These are phyloP conservation scores for Penicillium coffeae DNA, from an alignment of 495 filamentous ascomycete species.

Conservation along the genomic window DNA sequence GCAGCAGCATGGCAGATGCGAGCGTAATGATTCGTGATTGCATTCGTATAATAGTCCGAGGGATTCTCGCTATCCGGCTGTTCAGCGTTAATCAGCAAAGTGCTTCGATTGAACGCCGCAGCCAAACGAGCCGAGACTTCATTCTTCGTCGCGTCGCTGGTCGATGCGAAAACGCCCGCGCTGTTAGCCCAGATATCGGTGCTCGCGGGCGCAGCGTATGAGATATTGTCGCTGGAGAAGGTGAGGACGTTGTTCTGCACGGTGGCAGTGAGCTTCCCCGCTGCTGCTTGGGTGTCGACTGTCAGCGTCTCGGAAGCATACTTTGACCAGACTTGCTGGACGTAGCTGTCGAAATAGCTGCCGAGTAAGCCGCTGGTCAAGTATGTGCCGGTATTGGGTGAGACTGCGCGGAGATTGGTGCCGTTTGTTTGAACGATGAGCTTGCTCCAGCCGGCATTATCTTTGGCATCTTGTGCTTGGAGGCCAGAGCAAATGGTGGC, in stretches of 20 bases:
- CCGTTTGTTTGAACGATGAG: constrained; percentile 54
- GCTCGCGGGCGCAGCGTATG: constrained; percentile 55
- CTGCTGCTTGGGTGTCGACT: constrained; percentile 60
- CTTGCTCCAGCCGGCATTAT: constrained; percentile 59
- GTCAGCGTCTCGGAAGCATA: constrained; percentile 49
- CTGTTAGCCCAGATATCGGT: constrained; percentile 68
- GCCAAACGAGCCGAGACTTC: constrained; percentile 62
- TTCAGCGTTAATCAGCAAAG: constrained; percentile 45
- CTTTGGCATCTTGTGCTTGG: constrained; percentile 45
- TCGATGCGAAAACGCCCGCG: constrained; percentile 61
- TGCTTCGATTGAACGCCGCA: constrained; percentile 66
- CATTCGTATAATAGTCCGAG: constrained; percentile 48
- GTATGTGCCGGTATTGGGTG: constrained; percentile 60
- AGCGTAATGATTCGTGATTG: constrained; percentile 68
- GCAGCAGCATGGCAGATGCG: constrained; percentile 62
- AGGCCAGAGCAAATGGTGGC: constrained; percentile 52
- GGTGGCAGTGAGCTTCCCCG: constrained; percentile 48
- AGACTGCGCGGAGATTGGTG: constrained; percentile 55
- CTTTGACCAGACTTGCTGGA: constrained; percentile 59
- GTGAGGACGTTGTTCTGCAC: constrained; percentile 48
- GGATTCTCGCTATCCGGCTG: constrained; percentile 50
- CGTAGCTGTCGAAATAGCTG: constrained; percentile 61
- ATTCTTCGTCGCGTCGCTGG: constrained; percentile 42
- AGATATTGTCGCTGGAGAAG: constrained; percentile 42
- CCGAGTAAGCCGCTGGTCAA: constrained; percentile 54